Evolutionary conservation across 2,329 filamentous ascomycete genomes (phyloP).

Genomic region (Macroventuria anomochaeta): DNA sequence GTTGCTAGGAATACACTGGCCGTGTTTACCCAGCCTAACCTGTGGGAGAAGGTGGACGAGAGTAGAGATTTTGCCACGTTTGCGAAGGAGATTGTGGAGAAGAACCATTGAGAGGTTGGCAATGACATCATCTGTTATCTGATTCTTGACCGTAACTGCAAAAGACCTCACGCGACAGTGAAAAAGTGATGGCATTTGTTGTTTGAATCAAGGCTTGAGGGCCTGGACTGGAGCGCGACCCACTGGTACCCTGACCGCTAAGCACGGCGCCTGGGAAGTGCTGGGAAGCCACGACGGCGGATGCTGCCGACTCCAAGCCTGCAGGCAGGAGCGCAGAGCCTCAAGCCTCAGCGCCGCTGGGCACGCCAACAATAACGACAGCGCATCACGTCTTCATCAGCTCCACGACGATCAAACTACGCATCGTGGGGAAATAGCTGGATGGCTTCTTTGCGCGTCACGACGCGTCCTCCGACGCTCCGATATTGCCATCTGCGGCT

Average conservation of each 20-base stretch:
- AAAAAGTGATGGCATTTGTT: constrained; percentile 7
- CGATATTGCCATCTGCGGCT: constrained; percentile 16
- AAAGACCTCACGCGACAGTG: constrained; percentile 2
- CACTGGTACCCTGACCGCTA: constrained; percentile 3
- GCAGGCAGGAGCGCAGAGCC: constrained; percentile 10
- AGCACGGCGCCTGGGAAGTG: neutral
- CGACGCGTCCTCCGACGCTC: constrained; percentile 6
- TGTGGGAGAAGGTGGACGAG: constrained; percentile 78
- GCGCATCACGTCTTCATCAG: neutral
- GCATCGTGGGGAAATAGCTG: constrained; percentile 14
- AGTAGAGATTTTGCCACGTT: constrained; percentile 77
- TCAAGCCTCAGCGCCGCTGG: constrained; percentile 4
- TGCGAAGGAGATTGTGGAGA: constrained; percentile 62
- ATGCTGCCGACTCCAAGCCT: constrained; percentile 11
- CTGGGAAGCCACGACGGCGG: neutral
- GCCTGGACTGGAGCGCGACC: constrained; percentile 7
- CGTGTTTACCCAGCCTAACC: constrained; percentile 95
- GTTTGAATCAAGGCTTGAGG: neutral
- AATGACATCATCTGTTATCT: constrained; percentile 16
- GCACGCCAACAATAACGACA: constrained; percentile 1
- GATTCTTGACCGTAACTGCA: constrained; percentile 14
- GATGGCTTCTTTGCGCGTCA: constrained; percentile 10
- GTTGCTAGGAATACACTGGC: constrained; percentile 79
- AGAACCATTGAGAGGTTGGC: constrained; percentile 48
- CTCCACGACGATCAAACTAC: constrained; percentile 15